Evolutionary conservation across 164 flowering plant species (phyloP), one percentile per base, ranked within the genome.

Genomic region (Platanus orientalis): DNA sequence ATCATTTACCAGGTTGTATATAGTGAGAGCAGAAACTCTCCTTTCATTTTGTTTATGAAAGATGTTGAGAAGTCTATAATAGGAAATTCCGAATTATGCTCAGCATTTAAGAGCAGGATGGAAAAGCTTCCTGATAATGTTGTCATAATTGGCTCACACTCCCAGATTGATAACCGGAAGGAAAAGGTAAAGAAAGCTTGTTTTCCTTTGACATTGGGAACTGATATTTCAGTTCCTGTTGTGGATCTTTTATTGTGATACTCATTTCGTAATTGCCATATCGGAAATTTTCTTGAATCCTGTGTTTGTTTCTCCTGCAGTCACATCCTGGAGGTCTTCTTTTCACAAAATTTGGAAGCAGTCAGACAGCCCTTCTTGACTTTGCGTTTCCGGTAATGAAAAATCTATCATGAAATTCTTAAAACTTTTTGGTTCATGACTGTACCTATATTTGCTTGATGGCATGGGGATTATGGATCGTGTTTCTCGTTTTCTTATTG

Each of bases 311-410:
- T 30, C 17, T 67, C 40, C 64, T 80, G 79, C 87, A 92, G 97
- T 81, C 91, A 57, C 96, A 92, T 75, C 97, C 95, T 61, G 92
- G 97, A 27, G 95, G 96, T 64, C 80, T 89, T 58, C 87, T 89
- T 51, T 87, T 92, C 80, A 92, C 97, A 36, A 92, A 92, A 72
- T 87, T 92, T 72, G 94, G 97, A 51, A 80, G 90, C 82, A 89
- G 81, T 55, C 97, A 87, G 57, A 92, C 94, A 16, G 96, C 97
- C 54, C 85, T 89, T 58, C 92, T 92, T 75, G 97, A 92, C 73
- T 81, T 92, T 76, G 94, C 96, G 64, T 89, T 92, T 64, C 96
- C 95, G 84, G 97, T 92, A 87, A 67, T 29, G 16, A 25, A n/a
- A 23, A 45, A 14, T 36, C 42, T 7, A 1, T 1, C 42, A 7